Conservation (phyloP, 2,329 filamentous ascomycete genomes). For the Macrophomina phaseolina region DNA sequence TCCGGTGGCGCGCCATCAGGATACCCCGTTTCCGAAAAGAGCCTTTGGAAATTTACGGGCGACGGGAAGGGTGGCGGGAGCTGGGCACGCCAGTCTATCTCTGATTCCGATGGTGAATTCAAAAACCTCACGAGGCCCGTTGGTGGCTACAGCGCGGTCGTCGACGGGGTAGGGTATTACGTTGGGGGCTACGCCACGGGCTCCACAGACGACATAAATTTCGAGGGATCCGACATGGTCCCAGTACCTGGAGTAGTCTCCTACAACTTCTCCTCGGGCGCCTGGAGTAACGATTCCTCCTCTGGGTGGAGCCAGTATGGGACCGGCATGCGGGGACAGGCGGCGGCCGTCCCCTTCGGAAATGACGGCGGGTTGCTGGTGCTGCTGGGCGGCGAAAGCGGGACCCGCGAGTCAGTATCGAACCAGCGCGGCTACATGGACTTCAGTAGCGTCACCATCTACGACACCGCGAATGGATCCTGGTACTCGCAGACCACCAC, state of each 20-base stretch:
- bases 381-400: conserved; percentile 18
- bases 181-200: background rate
- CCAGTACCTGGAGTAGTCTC: conserved; percentile 15
- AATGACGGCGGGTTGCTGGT: background rate
- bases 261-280: conserved; percentile 8
- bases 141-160: background rate
- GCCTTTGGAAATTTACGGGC: conserved; percentile 18
- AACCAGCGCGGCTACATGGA: background rate
- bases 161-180: background rate
- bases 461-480: background rate
- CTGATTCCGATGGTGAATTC: background rate
- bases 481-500: conserved; percentile 18
- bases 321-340: background rate
- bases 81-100: background rate
- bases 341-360: background rate
- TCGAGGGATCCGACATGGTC: background rate
- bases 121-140: background rate
- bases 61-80: background rate
- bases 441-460: background rate
- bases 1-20: background rate
- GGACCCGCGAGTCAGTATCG: background rate
- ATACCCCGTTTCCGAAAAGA: conserved; percentile 1
- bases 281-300: conserved; percentile 7
- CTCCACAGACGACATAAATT: background rate
- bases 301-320: background rate